phyloP scores from a whole-genome alignment of 2,329 filamentous ascomycete species.

The Fusarium sp. region DNA sequence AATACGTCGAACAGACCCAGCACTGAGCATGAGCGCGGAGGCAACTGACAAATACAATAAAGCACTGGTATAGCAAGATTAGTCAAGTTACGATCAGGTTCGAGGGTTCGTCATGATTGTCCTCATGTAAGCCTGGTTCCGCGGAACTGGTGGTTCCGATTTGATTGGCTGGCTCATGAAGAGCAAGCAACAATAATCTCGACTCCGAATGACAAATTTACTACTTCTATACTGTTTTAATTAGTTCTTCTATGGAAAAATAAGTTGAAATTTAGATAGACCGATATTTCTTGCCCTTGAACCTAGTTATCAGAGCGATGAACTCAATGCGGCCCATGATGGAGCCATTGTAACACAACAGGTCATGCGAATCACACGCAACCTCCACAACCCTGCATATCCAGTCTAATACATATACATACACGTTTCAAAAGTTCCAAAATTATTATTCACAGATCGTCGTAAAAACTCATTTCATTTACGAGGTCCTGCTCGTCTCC shows the following conservation, averaged over 20 bases:
- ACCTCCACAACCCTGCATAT: not conserved
- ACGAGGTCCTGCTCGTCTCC: not conserved
- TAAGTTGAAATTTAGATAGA: accelerated
- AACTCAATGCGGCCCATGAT: not conserved
- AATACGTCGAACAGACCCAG: not conserved
- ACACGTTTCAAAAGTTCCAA: accelerated
- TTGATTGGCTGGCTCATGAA: not conserved
- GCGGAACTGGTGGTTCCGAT: not conserved
- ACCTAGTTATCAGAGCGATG: not conserved
- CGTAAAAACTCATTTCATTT: not conserved
- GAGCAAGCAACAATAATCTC: not conserved
- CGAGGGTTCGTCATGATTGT: not conserved
- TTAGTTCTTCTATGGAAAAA: accelerated
- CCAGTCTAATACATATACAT: not conserved
- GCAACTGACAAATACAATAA: accelerated
- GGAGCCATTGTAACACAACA: not conserved
- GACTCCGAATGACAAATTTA: not conserved
- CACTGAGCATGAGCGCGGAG: not conserved
- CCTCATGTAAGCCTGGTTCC: not conserved
- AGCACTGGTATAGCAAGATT: accelerated
- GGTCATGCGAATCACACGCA: not conserved
- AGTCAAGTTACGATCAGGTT: not conserved
- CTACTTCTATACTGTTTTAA: not conserved
- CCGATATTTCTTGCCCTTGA: accelerated
- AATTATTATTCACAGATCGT: not conserved